A percentile compares a stretch with the other conserved stretches of the same genome.
phyloP scores from a whole-genome alignment of 2,329 filamentous ascomycete genomes.

The Trichoderma oligosporum region DNA sequence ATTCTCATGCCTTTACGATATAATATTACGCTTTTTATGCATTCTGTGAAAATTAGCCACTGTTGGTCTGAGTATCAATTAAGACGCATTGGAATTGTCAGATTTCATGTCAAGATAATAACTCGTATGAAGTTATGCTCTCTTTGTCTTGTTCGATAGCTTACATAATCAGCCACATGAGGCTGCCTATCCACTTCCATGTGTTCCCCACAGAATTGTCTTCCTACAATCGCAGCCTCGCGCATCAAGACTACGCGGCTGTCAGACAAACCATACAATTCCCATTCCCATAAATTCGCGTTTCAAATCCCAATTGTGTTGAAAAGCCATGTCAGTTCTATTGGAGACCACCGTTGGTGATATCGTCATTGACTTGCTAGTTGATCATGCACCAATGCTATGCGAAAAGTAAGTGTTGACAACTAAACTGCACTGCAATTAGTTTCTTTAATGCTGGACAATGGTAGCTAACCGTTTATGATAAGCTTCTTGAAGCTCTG shows the following conservation, averaged over 20 bases:
- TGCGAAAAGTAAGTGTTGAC: constrained; percentile 81
- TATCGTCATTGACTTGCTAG: constrained; percentile 87
- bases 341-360: constrained; percentile 91
- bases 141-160: no score
- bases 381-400: constrained; percentile 82
- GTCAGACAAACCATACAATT: not conserved
- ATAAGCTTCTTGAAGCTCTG: constrained; percentile 96
- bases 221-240: constrained; percentile 9
- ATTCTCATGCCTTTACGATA: no score
- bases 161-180: no score
- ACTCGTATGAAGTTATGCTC: no score
- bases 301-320: not conserved
- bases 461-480: constrained; percentile 24
- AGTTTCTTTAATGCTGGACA: not conserved
- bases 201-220: constrained; percentile 7
- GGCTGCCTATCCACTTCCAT: no score
- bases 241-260: constrained; percentile 6
- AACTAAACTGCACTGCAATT: not conserved
- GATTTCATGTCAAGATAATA: no score
- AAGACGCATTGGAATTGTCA: no score
- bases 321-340: constrained; percentile 77
- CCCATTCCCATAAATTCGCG: no score
- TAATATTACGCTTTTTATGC: no score
- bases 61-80: no score
- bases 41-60: no score